Evolutionary conservation across 768 basidiomycete genomes (phyloP), one percentile per base, ranked within the genome.

Genomic region (Sistotremastrum niveocremeum): DNA sequence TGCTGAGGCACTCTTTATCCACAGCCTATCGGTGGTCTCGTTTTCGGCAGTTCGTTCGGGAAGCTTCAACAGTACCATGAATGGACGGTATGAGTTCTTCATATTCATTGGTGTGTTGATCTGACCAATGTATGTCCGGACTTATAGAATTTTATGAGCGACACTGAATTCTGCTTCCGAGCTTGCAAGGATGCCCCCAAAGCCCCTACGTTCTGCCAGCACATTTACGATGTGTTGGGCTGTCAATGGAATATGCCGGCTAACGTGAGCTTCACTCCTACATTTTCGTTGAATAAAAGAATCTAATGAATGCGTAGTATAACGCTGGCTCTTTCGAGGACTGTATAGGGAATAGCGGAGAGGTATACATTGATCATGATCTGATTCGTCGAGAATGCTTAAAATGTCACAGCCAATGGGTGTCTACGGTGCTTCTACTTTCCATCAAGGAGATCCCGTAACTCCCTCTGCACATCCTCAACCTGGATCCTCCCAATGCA

Each of bases 31-130:
- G 82, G 80, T 31, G 79, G 75, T 3, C 68, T 84, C 38, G 77
- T 87, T n/a, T 84, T 84, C 59, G 80, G 81, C 20, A 70, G 47
- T 49, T 79, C 77, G n/a, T 84, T 79, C 60, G 78, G 75, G 20
- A 62, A 65, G 41, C 51, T 74, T 3, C 51, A 72, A 52, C 71
- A 84, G 55, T 65, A 83, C 37, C 70, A 76, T 52, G 78, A 86
- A 57, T 88, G 86, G 86, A 84, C 79, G 41, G 76, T 72, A 61
- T 55, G 60, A 50, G 11, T 43, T n/a, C 52, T 62, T 46, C 6
- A 30, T 33, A 31, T 37, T 46, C 44, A n/a, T 34, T 37, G 31
- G 39, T 33, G 7, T 46, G 9, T 51, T 46, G 32, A 46, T 46
- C 34, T 8, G n/a, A 45, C 44, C 49, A 6, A 49, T 49, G 37